Evolutionary conservation across 1,139 yeast species (phyloP).

Genomic region (Eremothecium coryli): DNA sequence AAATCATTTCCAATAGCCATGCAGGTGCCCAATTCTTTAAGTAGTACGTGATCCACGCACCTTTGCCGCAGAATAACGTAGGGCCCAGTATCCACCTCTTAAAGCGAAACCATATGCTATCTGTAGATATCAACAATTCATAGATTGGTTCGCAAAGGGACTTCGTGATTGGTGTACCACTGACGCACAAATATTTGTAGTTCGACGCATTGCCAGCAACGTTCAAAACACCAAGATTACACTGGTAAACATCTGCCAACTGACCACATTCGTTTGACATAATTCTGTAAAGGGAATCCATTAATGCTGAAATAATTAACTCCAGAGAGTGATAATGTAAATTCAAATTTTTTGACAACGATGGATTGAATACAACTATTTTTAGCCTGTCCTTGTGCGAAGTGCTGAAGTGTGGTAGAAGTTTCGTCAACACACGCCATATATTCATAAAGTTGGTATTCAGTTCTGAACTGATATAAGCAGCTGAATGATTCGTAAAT

Average conservation of each 20-base stretch:
- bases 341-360: constrained; percentile 22
- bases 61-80: constrained; percentile 11
- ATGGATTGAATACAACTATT: constrained; percentile 24
- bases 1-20: constrained; percentile 7
- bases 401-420: constrained; percentile 19
- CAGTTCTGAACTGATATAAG: constrained; percentile 19
- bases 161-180: constrained; percentile 21
- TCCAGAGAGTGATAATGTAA: constrained; percentile 24
- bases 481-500: constrained; percentile 14
- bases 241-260: constrained; percentile 15
- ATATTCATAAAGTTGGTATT: constrained; percentile 20
- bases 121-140: constrained; percentile 16
- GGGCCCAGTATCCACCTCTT: constrained; percentile 8
- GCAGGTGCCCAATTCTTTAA: constrained; percentile 6
- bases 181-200: constrained; percentile 22
- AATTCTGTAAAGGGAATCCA: constrained; percentile 18
- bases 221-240: constrained; percentile 25
- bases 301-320: constrained; percentile 22
- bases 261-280: constrained; percentile 13
- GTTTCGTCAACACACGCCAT: constrained; percentile 16
- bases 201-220: constrained; percentile 29
- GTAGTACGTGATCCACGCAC: constrained; percentile 8
- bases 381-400: constrained; percentile 13
- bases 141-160: constrained; percentile 24
- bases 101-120: constrained; percentile 9